A percentile compares a stretch with the other conserved stretches of the same genome.
phyloP scores from a whole-genome alignment of 2,329 filamentous ascomycete genomes.

The Dothidotthia symphoricarpi region DNA sequence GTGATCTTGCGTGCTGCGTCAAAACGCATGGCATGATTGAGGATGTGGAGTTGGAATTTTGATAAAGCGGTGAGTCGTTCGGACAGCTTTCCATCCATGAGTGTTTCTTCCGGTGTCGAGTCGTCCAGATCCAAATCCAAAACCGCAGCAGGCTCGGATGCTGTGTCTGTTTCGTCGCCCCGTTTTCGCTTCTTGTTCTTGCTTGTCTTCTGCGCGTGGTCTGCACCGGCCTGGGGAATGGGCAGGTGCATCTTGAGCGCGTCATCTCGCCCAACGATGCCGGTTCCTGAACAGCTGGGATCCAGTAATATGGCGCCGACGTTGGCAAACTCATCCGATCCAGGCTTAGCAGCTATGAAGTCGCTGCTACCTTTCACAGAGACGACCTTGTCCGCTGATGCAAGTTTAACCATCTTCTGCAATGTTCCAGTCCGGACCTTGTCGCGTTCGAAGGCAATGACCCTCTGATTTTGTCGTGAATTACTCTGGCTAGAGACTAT shows the following conservation, averaged over 20 bases:
- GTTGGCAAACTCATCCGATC: constrained; percentile 58
- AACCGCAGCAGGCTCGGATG: constrained; percentile 8
- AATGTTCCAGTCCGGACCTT: constrained; percentile 68
- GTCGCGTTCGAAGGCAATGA: constrained; percentile 82
- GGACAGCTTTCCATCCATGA: constrained; percentile 31
- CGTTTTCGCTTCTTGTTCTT: constrained; percentile 39
- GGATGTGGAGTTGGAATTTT: constrained; percentile 75
- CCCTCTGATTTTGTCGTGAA: constrained; percentile 41
- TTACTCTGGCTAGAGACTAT: constrained; percentile 58
- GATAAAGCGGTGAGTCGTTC: constrained; percentile 71
- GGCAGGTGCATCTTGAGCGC: constrained; percentile 62
- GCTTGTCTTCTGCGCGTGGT: constrained; percentile 23
- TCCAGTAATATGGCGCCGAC: constrained; percentile 85
- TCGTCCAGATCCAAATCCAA: constrained; percentile 30
- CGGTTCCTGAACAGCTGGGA: constrained; percentile 92
- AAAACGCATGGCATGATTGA: constrained; percentile 83
- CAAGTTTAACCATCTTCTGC: constrained; percentile 77
- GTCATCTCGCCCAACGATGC: constrained; percentile 88
- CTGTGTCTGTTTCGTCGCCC: constrained; percentile 6
- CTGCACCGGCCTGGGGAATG: constrained; percentile 1
- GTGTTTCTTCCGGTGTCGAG: constrained; percentile 41
- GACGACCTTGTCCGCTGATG: constrained; percentile 67
- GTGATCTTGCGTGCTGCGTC: constrained; percentile 66
- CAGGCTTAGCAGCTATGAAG: constrained; percentile 74
- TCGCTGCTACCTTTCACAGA: constrained; percentile 72